phyloP scores from a whole-genome alignment of 768 basidiomycete genomes.

The Suillus subluteus region DNA sequence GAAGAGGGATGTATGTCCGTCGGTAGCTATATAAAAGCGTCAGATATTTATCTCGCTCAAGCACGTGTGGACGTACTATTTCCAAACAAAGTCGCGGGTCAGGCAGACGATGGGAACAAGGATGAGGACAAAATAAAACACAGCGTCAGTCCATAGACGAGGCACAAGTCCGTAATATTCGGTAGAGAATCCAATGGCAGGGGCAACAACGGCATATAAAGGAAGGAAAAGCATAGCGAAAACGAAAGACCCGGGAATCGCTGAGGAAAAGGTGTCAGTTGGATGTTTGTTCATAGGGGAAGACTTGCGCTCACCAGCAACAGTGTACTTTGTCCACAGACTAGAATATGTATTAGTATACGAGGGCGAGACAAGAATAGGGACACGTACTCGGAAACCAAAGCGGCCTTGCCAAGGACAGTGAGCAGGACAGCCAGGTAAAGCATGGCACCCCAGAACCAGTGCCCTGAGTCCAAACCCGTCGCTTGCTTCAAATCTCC shows the following conservation, averaged over 20 bases:
- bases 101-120: conserved; percentile 86
- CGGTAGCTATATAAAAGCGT: conserved; percentile 66
- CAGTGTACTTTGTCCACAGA: conserved; percentile 99
- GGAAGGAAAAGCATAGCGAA: conserved; percentile 98
- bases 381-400: conserved; percentile 89
- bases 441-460: conserved; percentile 99
- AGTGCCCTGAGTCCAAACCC: conserved; percentile 89
- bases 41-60: conserved; percentile 10
- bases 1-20: conserved; percentile 84
- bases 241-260: conserved; percentile 95
- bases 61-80: conserved; percentile 65
- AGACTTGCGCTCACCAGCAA: conserved; percentile 62
- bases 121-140: conserved; percentile 90
- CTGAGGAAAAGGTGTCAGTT: conserved; percentile 40
- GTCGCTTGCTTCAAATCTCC: conserved; percentile 82
- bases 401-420: conserved; percentile 94
- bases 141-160: conserved; percentile 82
- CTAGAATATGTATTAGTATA: conserved; percentile 43
- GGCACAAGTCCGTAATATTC: conserved; percentile 92
- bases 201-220: conserved; percentile 85
- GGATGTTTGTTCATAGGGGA: neutral
- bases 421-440: conserved; percentile 93
- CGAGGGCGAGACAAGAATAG: neutral
- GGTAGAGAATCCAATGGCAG: conserved; percentile 83
- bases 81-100: conserved; percentile 91